A percentile compares a stretch with the other conserved stretches of the same genome.
phyloP scores from a whole-genome alignment of 352 stramenopile species.

The Albugo laibachii region DNA sequence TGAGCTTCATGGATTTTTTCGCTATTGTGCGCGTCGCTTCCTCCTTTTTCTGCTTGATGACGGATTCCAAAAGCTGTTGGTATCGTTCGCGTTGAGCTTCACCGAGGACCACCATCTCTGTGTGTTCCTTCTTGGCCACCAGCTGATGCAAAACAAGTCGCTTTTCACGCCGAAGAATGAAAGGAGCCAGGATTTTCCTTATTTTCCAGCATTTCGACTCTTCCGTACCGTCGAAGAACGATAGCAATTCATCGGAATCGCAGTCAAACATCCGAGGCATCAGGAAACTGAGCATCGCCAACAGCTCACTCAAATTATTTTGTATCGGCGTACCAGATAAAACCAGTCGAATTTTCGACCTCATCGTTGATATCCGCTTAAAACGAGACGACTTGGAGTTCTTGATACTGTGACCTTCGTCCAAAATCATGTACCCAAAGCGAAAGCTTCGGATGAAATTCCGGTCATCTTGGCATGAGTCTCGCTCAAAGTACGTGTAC shows the following conservation, averaged over 20 bases:
- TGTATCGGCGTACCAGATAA: slow-evolving; percentile 80
- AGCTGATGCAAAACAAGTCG: slow-evolving; percentile 88
- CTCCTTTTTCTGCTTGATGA: slow-evolving; percentile 39
- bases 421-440: slow-evolving; percentile 87
- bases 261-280: slow-evolving; percentile 83
- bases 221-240: slow-evolving; percentile 65
- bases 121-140: slow-evolving; percentile 57
- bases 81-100: slow-evolving; percentile 77
- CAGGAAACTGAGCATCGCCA: slow-evolving; percentile 81
- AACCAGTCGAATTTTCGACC: slow-evolving; percentile 47
- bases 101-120: slow-evolving; percentile 72
- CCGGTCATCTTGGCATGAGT: slow-evolving; percentile 65
- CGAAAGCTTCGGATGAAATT: slow-evolving; percentile 52
- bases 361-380: slow-evolving; percentile 67
- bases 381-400: slow-evolving; percentile 81
- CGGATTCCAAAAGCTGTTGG: slow-evolving; percentile 36
- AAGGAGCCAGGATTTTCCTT: slow-evolving; percentile 89
- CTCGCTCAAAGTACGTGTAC: slow-evolving; percentile 83
- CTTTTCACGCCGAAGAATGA: slow-evolving; percentile 93
- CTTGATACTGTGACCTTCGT: slow-evolving; percentile 87
- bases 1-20: slow-evolving; percentile 38
- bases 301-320: slow-evolving; percentile 76
- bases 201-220: slow-evolving; percentile 72
- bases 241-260: slow-evolving; percentile 54
- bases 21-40: slow-evolving; percentile 19